Evolutionary conservation across 805 yeast genomes (phyloP), one percentile per base, ranked within the genome.

Genomic region (Candida sphagnicola): DNA sequence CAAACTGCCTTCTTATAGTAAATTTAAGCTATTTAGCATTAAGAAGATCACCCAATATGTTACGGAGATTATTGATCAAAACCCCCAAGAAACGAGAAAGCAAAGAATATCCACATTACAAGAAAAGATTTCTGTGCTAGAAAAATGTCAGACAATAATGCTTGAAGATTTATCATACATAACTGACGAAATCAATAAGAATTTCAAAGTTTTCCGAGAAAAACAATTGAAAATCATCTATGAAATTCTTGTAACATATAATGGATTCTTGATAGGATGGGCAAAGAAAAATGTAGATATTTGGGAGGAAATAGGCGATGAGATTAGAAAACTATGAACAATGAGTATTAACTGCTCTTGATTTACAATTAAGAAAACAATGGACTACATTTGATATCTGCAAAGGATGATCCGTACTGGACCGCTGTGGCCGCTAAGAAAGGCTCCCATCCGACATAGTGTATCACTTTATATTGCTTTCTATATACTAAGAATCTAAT

Each of bases 51-150:
- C 80, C 28, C 81, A 77, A 48, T 68, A 67, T 42, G 72, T 69
- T 6, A 53, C 61, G 15, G 84, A 80, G 34, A 74, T 81, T 33
- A 77, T 81, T 48, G 85, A 82, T 42, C 76, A 73, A 24, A 82
- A 82, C 46, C 85, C 87, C 0, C 84, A 79, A 40, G 64, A 75
- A n/a, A 70, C 82, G 2, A 65, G 86, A 14, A 73, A 80, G 38
- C 78, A 72, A 65, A 57, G 64, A 44, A 74, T 81, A 18, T 48
- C 61, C 11, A 70, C 67, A 37, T 61, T 77, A 37, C 72, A 72
- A 42, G 72, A 63, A 25, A 80, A 81, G 18, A 67, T 78, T n/a
- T 53, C 52, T 4, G 73, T 72, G 0, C 74, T 83, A 12, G 75
- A 75, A 39, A 56, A 63, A 37, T 85, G 84, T 41, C 72, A 64